A percentile compares a stretch with the other conserved stretches of the same genome.
Conservation (phyloP, 2,329 filamentous ascomycete species). For the Sporothrix sp. region DNA sequence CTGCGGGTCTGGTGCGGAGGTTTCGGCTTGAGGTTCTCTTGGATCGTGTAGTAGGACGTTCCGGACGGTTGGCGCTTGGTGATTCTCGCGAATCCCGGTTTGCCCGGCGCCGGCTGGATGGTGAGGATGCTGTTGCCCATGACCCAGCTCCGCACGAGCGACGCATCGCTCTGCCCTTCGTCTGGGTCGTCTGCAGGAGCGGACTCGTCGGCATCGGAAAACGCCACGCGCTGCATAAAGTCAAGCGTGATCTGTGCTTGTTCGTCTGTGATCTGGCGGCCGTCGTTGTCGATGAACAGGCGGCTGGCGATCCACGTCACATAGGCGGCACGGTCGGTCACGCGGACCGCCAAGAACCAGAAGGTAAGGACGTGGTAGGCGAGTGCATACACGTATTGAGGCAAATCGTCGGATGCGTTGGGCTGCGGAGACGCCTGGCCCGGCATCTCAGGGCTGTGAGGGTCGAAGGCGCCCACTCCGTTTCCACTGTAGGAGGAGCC, state of each 20-base stretch:
- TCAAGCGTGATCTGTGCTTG: constrained; percentile 90
- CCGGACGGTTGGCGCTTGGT: constrained; percentile 64
- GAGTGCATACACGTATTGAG: constrained; percentile 86
- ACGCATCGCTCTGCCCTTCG: constrained; percentile 49
- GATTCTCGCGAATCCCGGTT: constrained; percentile 58
- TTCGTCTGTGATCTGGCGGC: constrained; percentile 71
- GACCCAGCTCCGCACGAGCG: constrained; percentile 54
- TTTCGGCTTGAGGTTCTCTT: constrained; percentile 49
- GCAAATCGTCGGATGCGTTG: constrained; percentile 58
- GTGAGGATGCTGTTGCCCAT: constrained; percentile 66
- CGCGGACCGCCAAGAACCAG: constrained; percentile 87
- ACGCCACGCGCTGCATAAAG: constrained; percentile 84
- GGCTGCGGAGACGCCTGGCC: constrained; percentile 20
- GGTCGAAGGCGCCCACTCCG: constrained; percentile 1
- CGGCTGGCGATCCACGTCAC: constrained; percentile 87
- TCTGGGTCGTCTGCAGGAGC: constrained; percentile 48
- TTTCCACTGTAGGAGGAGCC: neutral
- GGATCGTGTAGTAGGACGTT: constrained; percentile 49
- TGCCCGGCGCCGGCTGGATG: constrained; percentile 54
- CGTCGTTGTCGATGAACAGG: constrained; percentile 68
- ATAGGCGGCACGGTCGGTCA: constrained; percentile 72
- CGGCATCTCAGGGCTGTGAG: constrained; percentile 21
- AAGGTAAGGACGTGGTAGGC: constrained; percentile 94
- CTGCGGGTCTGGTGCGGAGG: constrained; percentile 40
- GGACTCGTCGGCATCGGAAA: constrained; percentile 75